phyloP scores from a whole-genome alignment of 768 basidiomycete species.

The Rubroboletus pulcherrimus region DNA sequence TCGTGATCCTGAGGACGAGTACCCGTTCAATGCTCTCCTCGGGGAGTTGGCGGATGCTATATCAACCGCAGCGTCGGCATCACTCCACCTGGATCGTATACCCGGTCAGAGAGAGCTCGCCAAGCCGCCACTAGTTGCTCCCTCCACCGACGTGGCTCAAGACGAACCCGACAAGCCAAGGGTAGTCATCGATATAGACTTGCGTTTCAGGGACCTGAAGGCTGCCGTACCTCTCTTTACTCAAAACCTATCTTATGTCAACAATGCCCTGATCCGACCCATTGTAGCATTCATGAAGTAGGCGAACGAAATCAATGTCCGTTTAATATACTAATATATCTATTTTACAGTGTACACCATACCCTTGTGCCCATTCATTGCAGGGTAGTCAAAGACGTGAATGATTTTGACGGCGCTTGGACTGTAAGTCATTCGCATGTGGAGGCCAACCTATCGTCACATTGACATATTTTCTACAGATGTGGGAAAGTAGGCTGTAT shows the following conservation, averaged over 20 bases:
- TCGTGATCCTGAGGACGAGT: conserved; percentile 65
- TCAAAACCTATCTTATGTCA: conserved; percentile 83
- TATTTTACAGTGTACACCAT: conserved; percentile 69
- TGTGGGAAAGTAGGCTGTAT: conserved; percentile 80
- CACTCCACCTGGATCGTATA: conserved; percentile 53
- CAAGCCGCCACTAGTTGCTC: conserved; percentile 79
- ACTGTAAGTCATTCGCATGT: conserved; percentile 57
- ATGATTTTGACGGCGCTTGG: conserved; percentile 95
- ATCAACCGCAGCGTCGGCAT: conserved; percentile 53
- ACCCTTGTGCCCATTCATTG: conserved; percentile 95
- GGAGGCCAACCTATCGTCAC: background rate
- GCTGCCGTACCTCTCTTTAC: conserved; percentile 93
- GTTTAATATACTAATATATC: background rate
- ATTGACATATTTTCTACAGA: conserved; percentile 40
- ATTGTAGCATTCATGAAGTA: conserved; percentile 99
- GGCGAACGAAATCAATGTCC: conserved; percentile 24
- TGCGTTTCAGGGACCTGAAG: conserved; percentile 93
- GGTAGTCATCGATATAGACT: conserved; percentile 85
- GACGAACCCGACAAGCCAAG: conserved; percentile 37
- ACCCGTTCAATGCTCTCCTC: conserved; percentile 74
- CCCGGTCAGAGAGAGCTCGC: conserved; percentile 86
- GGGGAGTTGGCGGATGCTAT: conserved; percentile 91
- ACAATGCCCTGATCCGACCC: conserved; percentile 88
- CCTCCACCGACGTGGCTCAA: conserved; percentile 40
- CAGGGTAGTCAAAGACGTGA: conserved; percentile 75